Conservation (phyloP, 176 grass and related monocot species). For the Puccinellia tenuiflora region DNA sequence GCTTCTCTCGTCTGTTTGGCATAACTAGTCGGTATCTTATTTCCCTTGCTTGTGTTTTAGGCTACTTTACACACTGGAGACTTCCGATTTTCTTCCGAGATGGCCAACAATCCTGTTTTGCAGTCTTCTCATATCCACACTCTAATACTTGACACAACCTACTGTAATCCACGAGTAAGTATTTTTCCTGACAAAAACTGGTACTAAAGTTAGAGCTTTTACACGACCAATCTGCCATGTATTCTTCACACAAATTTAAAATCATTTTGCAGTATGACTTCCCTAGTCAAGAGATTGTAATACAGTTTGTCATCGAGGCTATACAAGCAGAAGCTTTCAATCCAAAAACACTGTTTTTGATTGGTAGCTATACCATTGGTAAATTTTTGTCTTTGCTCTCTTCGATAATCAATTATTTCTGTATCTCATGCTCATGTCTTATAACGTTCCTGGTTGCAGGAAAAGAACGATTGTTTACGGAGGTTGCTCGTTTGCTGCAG, state of each 20-base stretch:
- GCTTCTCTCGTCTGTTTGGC: background rate
- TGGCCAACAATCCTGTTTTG: conserved; percentile 63
- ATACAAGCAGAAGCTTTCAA: conserved; percentile 99
- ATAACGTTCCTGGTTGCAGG: conserved; percentile 35
- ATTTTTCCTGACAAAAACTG: background rate
- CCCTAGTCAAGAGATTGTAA: conserved; percentile 77
- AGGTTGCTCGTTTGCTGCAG: conserved; percentile 77
- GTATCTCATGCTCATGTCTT: background rate
- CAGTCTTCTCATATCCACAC: conserved; percentile 61
- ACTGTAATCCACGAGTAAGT: conserved; percentile 77
- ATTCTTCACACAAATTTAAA: background rate
- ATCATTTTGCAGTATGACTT: conserved; percentile 81
- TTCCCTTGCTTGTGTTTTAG: conserved; percentile 47
- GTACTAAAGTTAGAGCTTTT: conserved; percentile 1
- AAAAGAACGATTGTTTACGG: conserved; percentile 82
- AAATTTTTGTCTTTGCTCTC: conserved; percentile 19
- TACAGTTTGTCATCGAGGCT: conserved; percentile 93
- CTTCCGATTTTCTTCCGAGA: conserved; percentile 77
- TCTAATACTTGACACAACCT: conserved; percentile 92
- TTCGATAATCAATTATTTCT: conserved; percentile 1
- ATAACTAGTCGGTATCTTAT: background rate
- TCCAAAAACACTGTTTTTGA: conserved; percentile 87
- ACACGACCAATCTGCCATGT: background rate
- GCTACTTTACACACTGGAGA: conserved; percentile 91
- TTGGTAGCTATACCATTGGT: conserved; percentile 98